phyloP scores from a whole-genome alignment of 441 rosid species.

The Biscutella laevigata region DNA sequence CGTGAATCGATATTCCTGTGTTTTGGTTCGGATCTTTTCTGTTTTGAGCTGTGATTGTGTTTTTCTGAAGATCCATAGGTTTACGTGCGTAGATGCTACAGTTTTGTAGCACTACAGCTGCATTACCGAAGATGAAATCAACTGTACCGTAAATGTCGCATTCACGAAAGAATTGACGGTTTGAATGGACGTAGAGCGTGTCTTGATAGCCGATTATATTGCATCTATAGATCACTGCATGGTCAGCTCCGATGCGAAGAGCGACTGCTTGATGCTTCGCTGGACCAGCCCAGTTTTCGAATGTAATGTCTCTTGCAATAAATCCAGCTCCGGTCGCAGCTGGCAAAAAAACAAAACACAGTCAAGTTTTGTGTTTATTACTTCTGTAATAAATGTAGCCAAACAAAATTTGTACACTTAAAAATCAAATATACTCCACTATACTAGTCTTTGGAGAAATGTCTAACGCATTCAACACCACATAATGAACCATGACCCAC shows the following conservation, averaged over 20 bases:
- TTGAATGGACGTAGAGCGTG: slow-evolving; percentile 92
- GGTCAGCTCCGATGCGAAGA: slow-evolving; percentile 82
- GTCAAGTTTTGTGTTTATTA: background rate
- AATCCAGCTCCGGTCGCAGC: slow-evolving; percentile 91
- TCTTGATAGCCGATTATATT: slow-evolving; percentile 74
- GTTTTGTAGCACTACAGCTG: slow-evolving; percentile 81
- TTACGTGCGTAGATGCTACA: slow-evolving; percentile 68
- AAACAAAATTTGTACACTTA: background rate
- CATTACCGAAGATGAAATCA: slow-evolving; percentile 88
- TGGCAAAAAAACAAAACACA: slow-evolving; percentile 11
- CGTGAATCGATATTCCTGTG: slow-evolving; percentile 88
- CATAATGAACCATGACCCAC: slow-evolving; percentile 22
- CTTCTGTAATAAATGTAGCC: background rate
- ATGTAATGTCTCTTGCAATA: slow-evolving; percentile 83
- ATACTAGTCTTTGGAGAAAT: background rate
- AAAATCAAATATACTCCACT: background rate
- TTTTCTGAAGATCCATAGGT: slow-evolving; percentile 72
- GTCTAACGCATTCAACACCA: slow-evolving; percentile 16
- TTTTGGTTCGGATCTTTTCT: slow-evolving; percentile 85
- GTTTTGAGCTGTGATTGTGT: slow-evolving; percentile 92
- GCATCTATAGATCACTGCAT: slow-evolving; percentile 71
- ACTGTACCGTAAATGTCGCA: slow-evolving; percentile 81
- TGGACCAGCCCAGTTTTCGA: slow-evolving; percentile 77
- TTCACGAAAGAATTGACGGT: slow-evolving; percentile 85
- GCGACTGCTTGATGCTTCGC: slow-evolving; percentile 92